Evolutionary conservation across 2,329 filamentous ascomycete species (phyloP), one percentile per base, ranked within the genome.

Genomic region (Zasmidium citrigriseum): DNA sequence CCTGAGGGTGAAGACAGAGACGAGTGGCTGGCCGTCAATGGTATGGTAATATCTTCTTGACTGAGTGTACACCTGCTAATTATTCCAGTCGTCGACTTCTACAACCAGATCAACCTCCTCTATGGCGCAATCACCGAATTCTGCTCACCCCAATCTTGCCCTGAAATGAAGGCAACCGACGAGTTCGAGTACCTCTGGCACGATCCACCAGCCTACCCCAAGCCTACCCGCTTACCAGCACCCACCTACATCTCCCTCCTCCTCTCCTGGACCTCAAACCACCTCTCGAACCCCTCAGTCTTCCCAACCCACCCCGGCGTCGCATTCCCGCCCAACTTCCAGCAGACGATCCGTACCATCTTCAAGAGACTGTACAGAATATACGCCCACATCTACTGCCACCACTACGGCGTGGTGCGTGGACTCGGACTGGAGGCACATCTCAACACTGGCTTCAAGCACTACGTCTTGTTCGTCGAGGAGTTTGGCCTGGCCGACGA

Each of bases 111-210:
- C 82, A 99, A 99, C 78, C 85, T 99, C 34, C 88, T 99, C 59
- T 99, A 99, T 75, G 96, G 96, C 59, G 95, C 95, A 66, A 99
- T 99, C 73, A 99, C 95, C 60, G 95, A 99, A 74, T 99, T 99
- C 78, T 99, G 95, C 82, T 98, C 95, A 23, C 93, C 95, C 27
- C 89, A 95, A 74, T 92, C 92, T 64, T 99, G 95, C 75, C 95
- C 95, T 0, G 95, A 98, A 79, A 99, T 99, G 95, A 99, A 99
- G 78, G 95, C 95, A n/a, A 99, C 95, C 10, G 96, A 99, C 78
- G 95, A 99, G 89, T 99, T 98, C 76, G 95, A 99, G 77, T 99
- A 99, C 77, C 88, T 99, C 66, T 99, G 95, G 95, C 95, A 99
- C 79, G 93, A 99, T 77, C 90, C 83, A 61, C 92, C 96, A 70